Base-by-base conservation (phyloP, 2,329 filamentous ascomycete genomes). In the Sarocladium brachiariae region DNA sequence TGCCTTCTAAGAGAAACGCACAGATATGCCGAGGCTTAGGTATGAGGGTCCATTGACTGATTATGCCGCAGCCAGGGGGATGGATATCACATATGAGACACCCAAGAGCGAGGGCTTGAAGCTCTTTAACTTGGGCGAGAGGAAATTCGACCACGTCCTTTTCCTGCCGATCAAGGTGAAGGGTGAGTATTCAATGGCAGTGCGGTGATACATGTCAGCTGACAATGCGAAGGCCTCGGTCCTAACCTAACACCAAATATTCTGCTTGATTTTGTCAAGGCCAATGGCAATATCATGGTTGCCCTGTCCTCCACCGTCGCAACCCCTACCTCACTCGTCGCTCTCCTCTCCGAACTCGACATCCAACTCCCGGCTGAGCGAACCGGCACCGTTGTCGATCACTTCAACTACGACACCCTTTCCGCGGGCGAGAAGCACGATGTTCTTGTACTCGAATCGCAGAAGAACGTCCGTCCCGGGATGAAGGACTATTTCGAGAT, bases 121-220 rank as follows among this genome's bases (percentile, higher is more conserved):
- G 49, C 77, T 99, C 57, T 95, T 96, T 74, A 77, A 82, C 64
- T 83, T 93, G 56, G 93, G 92, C 64, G 89, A 93, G 72, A 83
- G 87, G 66, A 83, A 81, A 56, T 97, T 91, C 70, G 92, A 97
- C 71, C 92, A 99, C 70, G 73, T 97, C 57, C 70, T 97, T 56
- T 78, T 99, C 59, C 81, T 97, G 56, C 93, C 93, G 49, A 83
- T 85, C 53, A 95, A 92, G 70, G 82, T 88, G 27, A 99, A 99
- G 80, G 91, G 87, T 89, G 65, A 49, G 46, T 51, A 67, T 59
- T 23, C 6, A 10, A 18, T 11, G 4, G 7, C 30, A 3, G 19
- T 38, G 23, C 30, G 16, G 21, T 10, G 18, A 3, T 16, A 43
- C 18, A 50, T n/a, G n/a, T 37, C 33, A 19, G 30, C 50, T 54